A percentile compares a stretch with the other conserved stretches of the same genome.
Conservation (phyloP, 371 early-diverging fungal genomes). For the Rhizopus delemar region DNA sequence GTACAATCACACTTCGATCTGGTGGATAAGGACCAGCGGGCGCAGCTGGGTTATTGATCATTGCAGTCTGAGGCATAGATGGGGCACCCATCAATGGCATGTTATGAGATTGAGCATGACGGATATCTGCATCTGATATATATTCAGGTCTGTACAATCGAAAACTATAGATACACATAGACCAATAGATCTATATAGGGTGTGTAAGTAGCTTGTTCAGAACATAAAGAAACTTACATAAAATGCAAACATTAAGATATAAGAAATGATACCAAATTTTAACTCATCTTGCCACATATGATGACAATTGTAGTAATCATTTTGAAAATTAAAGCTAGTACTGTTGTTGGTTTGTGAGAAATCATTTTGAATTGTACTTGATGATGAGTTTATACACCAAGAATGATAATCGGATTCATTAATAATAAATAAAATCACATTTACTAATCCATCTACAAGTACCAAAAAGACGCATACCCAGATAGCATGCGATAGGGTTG, state of each 20-base stretch:
- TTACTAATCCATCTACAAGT: constrained; percentile 28
- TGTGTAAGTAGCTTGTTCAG: background rate
- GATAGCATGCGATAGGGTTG: constrained; percentile 24
- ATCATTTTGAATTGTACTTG: constrained; percentile 2
- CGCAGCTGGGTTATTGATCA: constrained; percentile 7
- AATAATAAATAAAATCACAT: constrained; percentile 30
- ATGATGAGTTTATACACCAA: constrained; percentile 20
- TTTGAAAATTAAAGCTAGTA: constrained; percentile 6
- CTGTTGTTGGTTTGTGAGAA: background rate
- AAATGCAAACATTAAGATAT: constrained; percentile 23
- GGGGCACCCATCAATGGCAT: constrained; percentile 9
- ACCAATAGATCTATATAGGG: constrained; percentile 21
- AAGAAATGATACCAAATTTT: constrained; percentile 31
- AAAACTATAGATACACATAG: constrained; percentile 24
- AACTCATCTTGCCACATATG: constrained; percentile 30
- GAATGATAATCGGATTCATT: constrained; percentile 9
- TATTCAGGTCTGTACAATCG: constrained; percentile 10
- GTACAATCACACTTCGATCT: constrained; percentile 18
- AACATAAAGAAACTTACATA: constrained; percentile 25
- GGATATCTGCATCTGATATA: constrained; percentile 1
- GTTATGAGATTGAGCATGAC: constrained; percentile 5
- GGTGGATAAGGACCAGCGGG: constrained; percentile 4
- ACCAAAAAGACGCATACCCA: constrained; percentile 30
- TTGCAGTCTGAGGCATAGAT: constrained; percentile 15
- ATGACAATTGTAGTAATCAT: constrained; percentile 31